Percentiles rank a stretch among this genome's conserved stretches.
These are phyloP conservation scores for Isoetes taiwanensis DNA, from an alignment of 75 land plant genomes.

Conservation along the genomic window DNA sequence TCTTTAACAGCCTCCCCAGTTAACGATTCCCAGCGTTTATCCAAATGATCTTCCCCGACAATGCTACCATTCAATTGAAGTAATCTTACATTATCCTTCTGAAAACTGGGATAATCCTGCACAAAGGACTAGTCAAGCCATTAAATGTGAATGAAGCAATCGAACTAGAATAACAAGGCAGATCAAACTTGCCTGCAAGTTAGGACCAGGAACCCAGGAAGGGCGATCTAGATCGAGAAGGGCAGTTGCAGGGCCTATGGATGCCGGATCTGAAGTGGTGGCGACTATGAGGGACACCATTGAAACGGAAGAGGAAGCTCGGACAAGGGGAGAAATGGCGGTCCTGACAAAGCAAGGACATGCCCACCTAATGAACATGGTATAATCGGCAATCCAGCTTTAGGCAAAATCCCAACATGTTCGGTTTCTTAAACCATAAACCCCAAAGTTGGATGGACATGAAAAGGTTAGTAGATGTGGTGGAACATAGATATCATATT, in stretches of 20 bases:
- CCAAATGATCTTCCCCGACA: slow-evolving; percentile 58
- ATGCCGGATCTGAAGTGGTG: slow-evolving; percentile 74
- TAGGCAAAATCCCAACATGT: no score
- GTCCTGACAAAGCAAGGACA: no score
- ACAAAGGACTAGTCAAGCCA: neutral
- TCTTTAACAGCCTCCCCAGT: slow-evolving; percentile 65
- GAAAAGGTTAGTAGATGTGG: no score
- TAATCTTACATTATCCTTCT: slow-evolving; percentile 37
- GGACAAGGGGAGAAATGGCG: no score
- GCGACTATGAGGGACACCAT: slow-evolving; percentile 82
- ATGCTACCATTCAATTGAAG: slow-evolving; percentile 43
- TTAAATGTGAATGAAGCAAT: neutral
- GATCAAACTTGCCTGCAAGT: slow-evolving; percentile 14
- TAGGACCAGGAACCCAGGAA: slow-evolving; percentile 48
- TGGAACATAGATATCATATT: no score
- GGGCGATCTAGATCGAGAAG: slow-evolving; percentile 48
- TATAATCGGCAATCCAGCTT: no score
- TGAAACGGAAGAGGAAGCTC: no score
- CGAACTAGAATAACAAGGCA: neutral
- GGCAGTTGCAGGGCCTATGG: slow-evolving; percentile 68
- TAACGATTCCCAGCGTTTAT: slow-evolving; percentile 57
- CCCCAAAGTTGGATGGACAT: no score
- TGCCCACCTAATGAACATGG: no score
- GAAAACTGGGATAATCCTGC: slow-evolving; percentile 32
- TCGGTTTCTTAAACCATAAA: no score